A percentile compares a stretch with the other conserved stretches of the same genome.
Conservation (phyloP, 2,329 filamentous ascomycete species). For the Pseudogymnoascus sp. region DNA sequence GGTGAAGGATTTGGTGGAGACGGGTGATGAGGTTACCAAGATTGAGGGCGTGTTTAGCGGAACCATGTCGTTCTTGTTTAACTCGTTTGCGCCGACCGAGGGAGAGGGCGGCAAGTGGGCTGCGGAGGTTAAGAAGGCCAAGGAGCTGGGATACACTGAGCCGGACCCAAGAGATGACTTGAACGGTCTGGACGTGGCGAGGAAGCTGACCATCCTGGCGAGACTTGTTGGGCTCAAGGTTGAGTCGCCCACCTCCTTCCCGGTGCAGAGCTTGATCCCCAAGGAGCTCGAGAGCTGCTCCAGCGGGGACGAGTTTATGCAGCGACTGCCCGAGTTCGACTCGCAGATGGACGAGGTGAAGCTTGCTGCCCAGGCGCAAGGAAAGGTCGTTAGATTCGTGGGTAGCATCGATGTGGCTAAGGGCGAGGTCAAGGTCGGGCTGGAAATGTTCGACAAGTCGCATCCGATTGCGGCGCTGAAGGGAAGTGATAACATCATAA, state of each 20-base stretch:
- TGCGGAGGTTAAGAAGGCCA: conserved; percentile 83
- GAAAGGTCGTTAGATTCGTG: conserved; percentile 90
- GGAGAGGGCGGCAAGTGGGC: conserved; percentile 77
- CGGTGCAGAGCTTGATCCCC: conserved; percentile 88
- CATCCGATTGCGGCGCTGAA: conserved; percentile 91
- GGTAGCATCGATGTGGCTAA: conserved; percentile 82
- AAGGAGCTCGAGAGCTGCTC: conserved; percentile 69
- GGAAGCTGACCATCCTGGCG: conserved; percentile 91
- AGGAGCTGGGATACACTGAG: conserved; percentile 87
- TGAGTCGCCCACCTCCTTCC: conserved; percentile 78
- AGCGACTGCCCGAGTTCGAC: conserved; percentile 73
- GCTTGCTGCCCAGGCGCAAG: conserved; percentile 72
- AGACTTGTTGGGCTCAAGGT: conserved; percentile 75
- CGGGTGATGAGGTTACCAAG: conserved; percentile 81
- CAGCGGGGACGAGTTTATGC: conserved; percentile 79
- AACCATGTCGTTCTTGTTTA: conserved; percentile 97
- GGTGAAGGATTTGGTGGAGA: conserved; percentile 86
- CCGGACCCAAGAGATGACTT: conserved; percentile 80
- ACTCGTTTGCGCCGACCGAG: conserved; percentile 80
- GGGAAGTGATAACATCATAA: conserved; percentile 98
- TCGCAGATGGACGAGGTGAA: conserved; percentile 84
- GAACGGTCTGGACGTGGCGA: conserved; percentile 83
- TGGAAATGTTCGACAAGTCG: conserved; percentile 80
- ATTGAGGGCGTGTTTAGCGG: conserved; percentile 97
- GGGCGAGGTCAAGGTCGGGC: conserved; percentile 79